These are phyloP conservation scores for Aspergillus wentii DNA, from an alignment of 495 filamentous ascomycete species.

Conservation along the genomic window DNA sequence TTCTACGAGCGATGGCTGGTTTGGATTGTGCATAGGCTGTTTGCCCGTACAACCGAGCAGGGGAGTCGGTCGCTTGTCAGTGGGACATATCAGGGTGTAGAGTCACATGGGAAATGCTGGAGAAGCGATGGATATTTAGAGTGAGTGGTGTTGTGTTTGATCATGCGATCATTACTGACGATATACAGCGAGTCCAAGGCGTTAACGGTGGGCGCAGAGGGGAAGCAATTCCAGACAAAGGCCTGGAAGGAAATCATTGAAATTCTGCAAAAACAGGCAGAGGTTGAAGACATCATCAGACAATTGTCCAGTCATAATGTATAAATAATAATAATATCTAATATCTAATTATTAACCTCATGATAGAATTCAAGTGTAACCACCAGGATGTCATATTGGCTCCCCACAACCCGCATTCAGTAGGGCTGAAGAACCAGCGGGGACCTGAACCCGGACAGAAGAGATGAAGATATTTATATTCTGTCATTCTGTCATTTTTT, in stretches of 20 bases:
- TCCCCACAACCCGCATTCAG: too few relatives aligned
- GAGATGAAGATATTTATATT: too few relatives aligned
- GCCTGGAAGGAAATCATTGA: conserved; percentile 38
- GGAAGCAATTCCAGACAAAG: conserved; percentile 28
- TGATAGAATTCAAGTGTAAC: too few relatives aligned
- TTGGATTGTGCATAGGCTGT: conserved; percentile 33
- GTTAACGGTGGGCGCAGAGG: conserved; percentile 26
- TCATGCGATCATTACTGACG: conserved; percentile 1
- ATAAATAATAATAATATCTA: too few relatives aligned
- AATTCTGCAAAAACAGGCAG: conserved; percentile 23
- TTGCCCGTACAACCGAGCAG: conserved; percentile 45
- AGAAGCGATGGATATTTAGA: conserved; percentile 39
- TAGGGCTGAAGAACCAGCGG: too few relatives aligned
- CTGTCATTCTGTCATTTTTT: too few relatives aligned
- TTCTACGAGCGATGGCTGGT: conserved; percentile 33
- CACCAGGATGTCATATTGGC: too few relatives aligned
- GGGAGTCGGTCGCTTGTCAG: conserved; percentile 49
- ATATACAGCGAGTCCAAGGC: conserved; percentile 32
- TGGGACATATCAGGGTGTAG: conserved; percentile 39
- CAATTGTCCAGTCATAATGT: too few relatives aligned
- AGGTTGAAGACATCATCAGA: conserved; percentile 12
- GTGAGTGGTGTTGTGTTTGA: conserved; percentile 20
- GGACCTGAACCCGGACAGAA: too few relatives aligned
- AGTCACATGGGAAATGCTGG: conserved; percentile 50
- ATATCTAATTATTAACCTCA: too few relatives aligned